phyloP scores from a whole-genome alignment of 352 stramenopile species.

The Phytophthora ohioensis region DNA sequence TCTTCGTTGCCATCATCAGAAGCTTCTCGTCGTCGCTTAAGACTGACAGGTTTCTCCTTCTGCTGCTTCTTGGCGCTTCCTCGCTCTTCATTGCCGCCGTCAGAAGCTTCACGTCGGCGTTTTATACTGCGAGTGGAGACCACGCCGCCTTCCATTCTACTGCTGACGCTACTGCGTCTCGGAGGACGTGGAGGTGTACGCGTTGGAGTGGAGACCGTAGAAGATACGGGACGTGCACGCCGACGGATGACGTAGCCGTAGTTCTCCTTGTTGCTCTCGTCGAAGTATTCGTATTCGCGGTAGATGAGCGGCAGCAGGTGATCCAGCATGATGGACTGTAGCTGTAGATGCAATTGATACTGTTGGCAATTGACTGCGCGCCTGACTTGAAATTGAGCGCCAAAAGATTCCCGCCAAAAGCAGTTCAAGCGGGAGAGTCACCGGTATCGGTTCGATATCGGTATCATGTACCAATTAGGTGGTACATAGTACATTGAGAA shows the following conservation, averaged over 20 bases:
- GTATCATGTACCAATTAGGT: not conserved
- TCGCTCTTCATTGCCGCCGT: conserved; percentile 15
- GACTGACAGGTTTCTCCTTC: conserved; percentile 8
- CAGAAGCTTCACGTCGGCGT: conserved; percentile 19
- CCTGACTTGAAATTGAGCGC: conserved; percentile 30
- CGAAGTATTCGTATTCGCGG: conserved; percentile 48
- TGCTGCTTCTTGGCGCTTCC: conserved; percentile 29
- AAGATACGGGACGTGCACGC: conserved; percentile 13
- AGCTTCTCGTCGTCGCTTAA: conserved; percentile 17
- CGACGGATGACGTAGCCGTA: conserved; percentile 63
- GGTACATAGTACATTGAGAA: not conserved
- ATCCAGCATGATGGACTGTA: conserved; percentile 42
- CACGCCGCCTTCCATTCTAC: conserved; percentile 16
- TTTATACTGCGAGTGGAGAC: conserved; percentile 20
- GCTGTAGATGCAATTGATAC: not conserved
- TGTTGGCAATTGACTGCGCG: not conserved
- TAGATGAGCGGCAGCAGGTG: conserved; percentile 53
- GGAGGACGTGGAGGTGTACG: conserved; percentile 33
- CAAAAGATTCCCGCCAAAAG: conserved; percentile 49
- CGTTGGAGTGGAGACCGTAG: not conserved
- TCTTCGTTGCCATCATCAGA: conserved; percentile 15
- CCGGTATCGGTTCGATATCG: not conserved
- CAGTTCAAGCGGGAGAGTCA: conserved; percentile 14
- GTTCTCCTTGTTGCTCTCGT: conserved; percentile 79
- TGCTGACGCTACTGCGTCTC: conserved; percentile 21